Evolutionary conservation across 2,329 filamentous ascomycete genomes (phyloP).

Genomic region (Colletotrichum paranaense): DNA sequence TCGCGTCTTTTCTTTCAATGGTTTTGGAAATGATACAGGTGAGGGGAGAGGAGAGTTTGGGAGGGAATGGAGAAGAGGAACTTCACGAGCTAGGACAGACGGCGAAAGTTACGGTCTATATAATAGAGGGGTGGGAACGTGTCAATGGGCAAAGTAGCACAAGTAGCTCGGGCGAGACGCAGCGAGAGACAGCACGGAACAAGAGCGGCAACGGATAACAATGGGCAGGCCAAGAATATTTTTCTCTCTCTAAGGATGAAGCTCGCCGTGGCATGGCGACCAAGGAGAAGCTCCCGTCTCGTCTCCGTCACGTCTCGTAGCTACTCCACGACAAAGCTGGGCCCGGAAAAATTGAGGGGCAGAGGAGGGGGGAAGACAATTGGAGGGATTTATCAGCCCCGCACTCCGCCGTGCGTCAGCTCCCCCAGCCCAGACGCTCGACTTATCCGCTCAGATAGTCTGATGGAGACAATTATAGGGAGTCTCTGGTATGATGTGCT

Average conservation of each 20-base stretch:
- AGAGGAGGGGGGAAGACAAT: conserved; percentile 39
- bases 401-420: conserved; percentile 29
- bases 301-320: conserved; percentile 7
- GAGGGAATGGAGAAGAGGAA: conserved; percentile 1
- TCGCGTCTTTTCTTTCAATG: conserved; percentile 22
- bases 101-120: conserved; percentile 17
- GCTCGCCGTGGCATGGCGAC: conserved; percentile 5
- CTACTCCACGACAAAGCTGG: conserved; percentile 17
- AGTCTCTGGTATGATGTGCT: not conserved
- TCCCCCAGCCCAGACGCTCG: conserved; percentile 12
- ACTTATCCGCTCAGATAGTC: not conserved
- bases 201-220: not conserved
- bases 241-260: conserved; percentile 13
- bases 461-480: not conserved
- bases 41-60: not conserved
- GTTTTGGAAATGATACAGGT: not conserved
- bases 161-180: conserved; percentile 15
- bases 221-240: conserved; percentile 1
- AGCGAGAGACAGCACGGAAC: conserved; percentile 7
- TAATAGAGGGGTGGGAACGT: conserved; percentile 10
- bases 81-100: not conserved
- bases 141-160: conserved; percentile 8
- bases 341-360: conserved; percentile 52
- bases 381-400: conserved; percentile 38
- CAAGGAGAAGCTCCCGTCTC: conserved; percentile 19